Conservation (phyloP, 169 alveolate species). For the Eimeria acervulina region DNA sequence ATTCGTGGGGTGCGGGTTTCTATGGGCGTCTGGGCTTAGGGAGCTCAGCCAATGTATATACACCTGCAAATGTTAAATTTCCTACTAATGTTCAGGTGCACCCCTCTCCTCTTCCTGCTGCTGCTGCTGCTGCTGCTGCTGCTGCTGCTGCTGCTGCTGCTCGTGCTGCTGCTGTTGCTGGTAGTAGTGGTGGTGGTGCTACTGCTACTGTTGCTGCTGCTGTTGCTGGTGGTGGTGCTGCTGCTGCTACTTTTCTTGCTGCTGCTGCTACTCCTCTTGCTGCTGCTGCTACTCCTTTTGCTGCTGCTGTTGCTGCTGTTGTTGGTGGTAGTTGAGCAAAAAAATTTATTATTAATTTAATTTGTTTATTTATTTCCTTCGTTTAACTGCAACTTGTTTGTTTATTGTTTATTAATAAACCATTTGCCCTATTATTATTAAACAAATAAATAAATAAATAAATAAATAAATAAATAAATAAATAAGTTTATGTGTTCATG, state of each 20-base stretch:
- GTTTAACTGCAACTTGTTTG: too few species aligned
- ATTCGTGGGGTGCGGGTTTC: conserved; percentile 92
- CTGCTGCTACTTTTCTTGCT: background rate
- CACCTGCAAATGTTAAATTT: conserved; percentile 83
- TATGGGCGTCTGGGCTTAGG: conserved; percentile 88
- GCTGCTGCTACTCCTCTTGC: background rate
- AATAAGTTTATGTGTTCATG: too few species aligned
- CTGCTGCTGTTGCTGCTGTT: background rate
- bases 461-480: too few species aligned
- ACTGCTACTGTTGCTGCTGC: background rate
- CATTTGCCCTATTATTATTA: too few species aligned
- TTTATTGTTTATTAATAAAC: too few species aligned
- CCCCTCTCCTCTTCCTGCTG: background rate
- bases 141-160: too few species aligned
- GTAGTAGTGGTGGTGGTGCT: background rate
- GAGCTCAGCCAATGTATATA: conserved; percentile 79
- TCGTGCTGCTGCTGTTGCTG: background rate
- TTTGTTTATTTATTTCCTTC: too few species aligned
- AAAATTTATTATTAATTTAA: too few species aligned
- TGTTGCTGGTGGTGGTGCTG: background rate
- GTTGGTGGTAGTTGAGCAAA: background rate
- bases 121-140: background rate
- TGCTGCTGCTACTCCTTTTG: too few species aligned
- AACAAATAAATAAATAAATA: too few species aligned
- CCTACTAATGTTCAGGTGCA: conserved; percentile 42